phyloP scores from a whole-genome alignment of 768 basidiomycete genomes.

The Termitomyces sp. region DNA sequence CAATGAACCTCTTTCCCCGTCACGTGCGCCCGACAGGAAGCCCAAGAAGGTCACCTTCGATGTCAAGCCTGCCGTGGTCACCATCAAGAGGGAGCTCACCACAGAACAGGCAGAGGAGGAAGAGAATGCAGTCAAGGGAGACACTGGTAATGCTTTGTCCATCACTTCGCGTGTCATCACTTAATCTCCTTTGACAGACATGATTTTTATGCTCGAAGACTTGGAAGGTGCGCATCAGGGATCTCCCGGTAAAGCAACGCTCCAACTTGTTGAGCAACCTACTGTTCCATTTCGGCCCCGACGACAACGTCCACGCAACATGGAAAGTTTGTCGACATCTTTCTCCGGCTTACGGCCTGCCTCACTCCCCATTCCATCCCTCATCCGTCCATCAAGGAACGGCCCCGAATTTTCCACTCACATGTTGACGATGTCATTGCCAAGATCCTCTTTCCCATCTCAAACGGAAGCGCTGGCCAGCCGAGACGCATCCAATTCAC shows the following conservation, averaged over 20 bases:
- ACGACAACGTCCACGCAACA: constrained; percentile 24
- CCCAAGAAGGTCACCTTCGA: constrained; percentile 73
- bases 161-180: not conserved
- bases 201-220: constrained; percentile 70
- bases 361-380: constrained; percentile 66
- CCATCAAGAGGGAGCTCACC: constrained; percentile 35
- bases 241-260: constrained; percentile 23
- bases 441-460: constrained; percentile 15
- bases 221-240: constrained; percentile 44
- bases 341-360: constrained; percentile 56
- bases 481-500: constrained; percentile 6
- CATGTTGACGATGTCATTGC: constrained; percentile 25
- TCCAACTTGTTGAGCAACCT: constrained; percentile 39
- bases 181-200: constrained; percentile 30
- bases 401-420: constrained; percentile 32
- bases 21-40: constrained; percentile 32
- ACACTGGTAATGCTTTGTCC: constrained; percentile 38
- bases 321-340: constrained; percentile 45
- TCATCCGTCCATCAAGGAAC: constrained; percentile 40
- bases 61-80: constrained; percentile 48
- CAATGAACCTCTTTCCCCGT: constrained; percentile 8
- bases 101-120: constrained; percentile 25
- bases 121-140: constrained; percentile 20
- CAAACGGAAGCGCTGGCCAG: not conserved
- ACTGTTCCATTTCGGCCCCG: constrained; percentile 24